Evolutionary conservation across 805 yeast species (phyloP).

Genomic region (Candida chauliodis): DNA sequence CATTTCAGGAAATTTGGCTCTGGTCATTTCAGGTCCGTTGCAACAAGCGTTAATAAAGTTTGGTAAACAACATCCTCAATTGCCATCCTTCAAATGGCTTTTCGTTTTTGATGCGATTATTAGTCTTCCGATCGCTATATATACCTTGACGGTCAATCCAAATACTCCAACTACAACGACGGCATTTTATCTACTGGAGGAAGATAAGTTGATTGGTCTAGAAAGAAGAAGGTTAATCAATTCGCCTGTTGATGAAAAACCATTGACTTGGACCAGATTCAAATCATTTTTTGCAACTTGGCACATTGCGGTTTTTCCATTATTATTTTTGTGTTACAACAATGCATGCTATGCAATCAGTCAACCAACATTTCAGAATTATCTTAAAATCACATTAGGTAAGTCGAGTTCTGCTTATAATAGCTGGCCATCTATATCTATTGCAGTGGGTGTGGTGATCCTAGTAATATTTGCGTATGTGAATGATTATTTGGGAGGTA

Average conservation of each 20-base stretch:
- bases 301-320: constrained; percentile 47
- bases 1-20: constrained; percentile 24
- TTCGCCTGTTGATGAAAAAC: constrained; percentile 40
- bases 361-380: constrained; percentile 37
- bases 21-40: constrained; percentile 31
- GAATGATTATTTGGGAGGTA: constrained; percentile 32
- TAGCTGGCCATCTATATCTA: constrained; percentile 26
- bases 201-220: constrained; percentile 41
- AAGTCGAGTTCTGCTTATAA: constrained; percentile 29
- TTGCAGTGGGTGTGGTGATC: constrained; percentile 24
- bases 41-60: constrained; percentile 26
- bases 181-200: constrained; percentile 26
- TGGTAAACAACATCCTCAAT: constrained; percentile 13
- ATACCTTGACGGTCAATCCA: constrained; percentile 30
- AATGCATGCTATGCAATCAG: constrained; percentile 27
- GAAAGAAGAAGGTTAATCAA: constrained; percentile 43
- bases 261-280: constrained; percentile 38
- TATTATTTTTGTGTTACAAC: constrained; percentile 34
- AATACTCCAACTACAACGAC: constrained; percentile 34
- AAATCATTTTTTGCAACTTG: constrained; percentile 44
- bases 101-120: constrained; percentile 33
- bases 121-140: constrained; percentile 29
- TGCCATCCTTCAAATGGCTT: constrained; percentile 33
- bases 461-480: constrained; percentile 23
- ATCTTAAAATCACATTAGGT: constrained; percentile 30